Percentiles rank a stretch among this genome's conserved stretches.
phyloP scores from a whole-genome alignment of 352 stramenopile species.

The Phytophthora boehmeriae region DNA sequence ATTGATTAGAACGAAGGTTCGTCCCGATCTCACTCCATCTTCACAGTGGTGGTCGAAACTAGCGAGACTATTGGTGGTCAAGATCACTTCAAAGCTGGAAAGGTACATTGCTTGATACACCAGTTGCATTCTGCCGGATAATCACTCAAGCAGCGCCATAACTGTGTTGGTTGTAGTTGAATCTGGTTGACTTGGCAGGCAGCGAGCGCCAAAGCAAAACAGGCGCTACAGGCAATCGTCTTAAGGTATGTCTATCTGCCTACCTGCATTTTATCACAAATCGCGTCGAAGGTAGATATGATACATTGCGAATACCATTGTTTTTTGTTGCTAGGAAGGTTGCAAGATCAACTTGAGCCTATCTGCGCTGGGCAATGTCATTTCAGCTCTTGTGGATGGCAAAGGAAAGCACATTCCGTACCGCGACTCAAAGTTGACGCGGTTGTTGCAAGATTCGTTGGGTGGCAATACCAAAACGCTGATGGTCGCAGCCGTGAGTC shows the following conservation, averaged over 20 bases:
- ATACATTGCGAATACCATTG: background rate
- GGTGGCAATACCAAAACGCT: conserved; percentile 96
- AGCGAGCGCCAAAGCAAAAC: conserved; percentile 89
- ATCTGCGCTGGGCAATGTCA: conserved; percentile 84
- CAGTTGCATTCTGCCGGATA: no score
- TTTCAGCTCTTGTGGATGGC: conserved; percentile 84
- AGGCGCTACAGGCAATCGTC: conserved; percentile 71
- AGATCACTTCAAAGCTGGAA: conserved; percentile 84
- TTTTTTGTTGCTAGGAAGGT: conserved; percentile 61
- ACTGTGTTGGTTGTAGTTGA: conserved; percentile 49
- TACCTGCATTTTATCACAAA: no score
- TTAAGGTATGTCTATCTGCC: conserved; percentile 49
- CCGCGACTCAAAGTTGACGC: conserved; percentile 92
- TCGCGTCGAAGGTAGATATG: no score
- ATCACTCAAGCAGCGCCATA: background rate
- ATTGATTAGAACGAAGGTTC: conserved; percentile 77
- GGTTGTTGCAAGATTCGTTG: conserved; percentile 92
- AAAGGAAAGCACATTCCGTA: conserved; percentile 91
- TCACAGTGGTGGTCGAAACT: conserved; percentile 84
- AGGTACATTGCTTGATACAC: conserved; percentile 36
- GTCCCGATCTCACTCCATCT: conserved; percentile 87
- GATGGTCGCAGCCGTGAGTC: conserved; percentile 96
- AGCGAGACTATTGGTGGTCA: conserved; percentile 77
- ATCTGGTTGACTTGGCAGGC: conserved; percentile 82
- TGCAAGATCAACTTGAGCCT: conserved; percentile 89